phyloP scores from a whole-genome alignment of 352 stramenopile genomes.

The Peronospora belbahrii region DNA sequence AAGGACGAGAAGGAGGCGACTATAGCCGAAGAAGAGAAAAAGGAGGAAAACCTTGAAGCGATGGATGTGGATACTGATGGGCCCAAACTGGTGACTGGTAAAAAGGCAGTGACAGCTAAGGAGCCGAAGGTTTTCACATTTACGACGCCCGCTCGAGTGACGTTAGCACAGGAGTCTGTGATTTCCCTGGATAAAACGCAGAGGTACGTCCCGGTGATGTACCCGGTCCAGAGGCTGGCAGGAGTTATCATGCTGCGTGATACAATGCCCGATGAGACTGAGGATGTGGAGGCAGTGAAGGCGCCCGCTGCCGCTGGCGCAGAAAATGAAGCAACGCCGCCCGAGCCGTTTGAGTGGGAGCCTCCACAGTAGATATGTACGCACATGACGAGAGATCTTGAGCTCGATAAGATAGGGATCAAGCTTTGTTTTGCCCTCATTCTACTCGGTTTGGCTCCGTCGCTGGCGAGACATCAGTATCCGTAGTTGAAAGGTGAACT shows the following conservation, averaged over 20 bases:
- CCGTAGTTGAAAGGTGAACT: conserved; percentile 15
- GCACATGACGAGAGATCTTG: conserved; percentile 19
- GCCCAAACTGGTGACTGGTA: conserved; percentile 29
- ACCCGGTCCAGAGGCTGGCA: conserved; percentile 54
- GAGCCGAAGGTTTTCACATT: conserved; percentile 91
- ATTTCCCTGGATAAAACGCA: conserved; percentile 89
- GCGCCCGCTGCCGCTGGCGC: conserved; percentile 81
- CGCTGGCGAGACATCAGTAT: conserved; percentile 1
- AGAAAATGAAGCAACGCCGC: conserved; percentile 91
- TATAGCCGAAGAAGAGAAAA: conserved; percentile 42
- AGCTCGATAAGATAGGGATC: conserved; percentile 13
- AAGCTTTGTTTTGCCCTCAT: no score
- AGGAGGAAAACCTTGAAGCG: conserved; percentile 29
- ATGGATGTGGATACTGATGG: conserved; percentile 74
- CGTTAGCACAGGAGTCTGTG: conserved; percentile 84
- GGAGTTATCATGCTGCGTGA: conserved; percentile 95
- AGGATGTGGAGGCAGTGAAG: conserved; percentile 92
- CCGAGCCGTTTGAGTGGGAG: conserved; percentile 96
- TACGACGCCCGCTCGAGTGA: conserved; percentile 91
- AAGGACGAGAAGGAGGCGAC: conserved; percentile 19
- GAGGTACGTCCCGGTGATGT: conserved; percentile 86
- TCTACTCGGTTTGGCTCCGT: no score
- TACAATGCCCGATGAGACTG: conserved; percentile 87
- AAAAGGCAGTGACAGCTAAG: conserved; percentile 67
- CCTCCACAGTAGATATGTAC: conserved; percentile 49